A percentile compares a stretch with the other conserved stretches of the same genome.
phyloP scores from a whole-genome alignment of 2,329 filamentous ascomycete genomes.

The Corynespora cassiicola region DNA sequence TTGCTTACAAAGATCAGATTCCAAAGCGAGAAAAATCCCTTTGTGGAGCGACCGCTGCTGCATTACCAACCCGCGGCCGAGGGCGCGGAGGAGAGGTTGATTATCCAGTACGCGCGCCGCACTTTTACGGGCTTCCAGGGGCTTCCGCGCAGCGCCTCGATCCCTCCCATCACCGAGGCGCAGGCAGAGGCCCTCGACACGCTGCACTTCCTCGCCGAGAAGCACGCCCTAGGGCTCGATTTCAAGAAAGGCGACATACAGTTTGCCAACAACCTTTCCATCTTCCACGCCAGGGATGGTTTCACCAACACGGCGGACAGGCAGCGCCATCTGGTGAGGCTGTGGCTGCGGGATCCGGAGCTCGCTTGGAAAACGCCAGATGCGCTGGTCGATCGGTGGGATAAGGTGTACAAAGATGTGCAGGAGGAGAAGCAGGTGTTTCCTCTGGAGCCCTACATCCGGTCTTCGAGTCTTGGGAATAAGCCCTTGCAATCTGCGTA shows the following conservation, averaged over 20 bases:
- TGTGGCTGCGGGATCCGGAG: slow-evolving; percentile 57
- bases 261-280: slow-evolving; percentile 59
- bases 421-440: slow-evolving; percentile 61
- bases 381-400: slow-evolving; percentile 54
- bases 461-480: slow-evolving; percentile 23
- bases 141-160: slow-evolving; percentile 58
- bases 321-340: slow-evolving; percentile 54
- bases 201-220: slow-evolving; percentile 52
- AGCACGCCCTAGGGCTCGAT: slow-evolving; percentile 44
- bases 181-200: slow-evolving; percentile 55
- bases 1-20: slow-evolving; percentile 50
- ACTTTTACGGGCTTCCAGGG: slow-evolving; percentile 59
- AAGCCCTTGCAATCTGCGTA: no score
- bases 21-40: slow-evolving; percentile 55
- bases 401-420: slow-evolving; percentile 60
- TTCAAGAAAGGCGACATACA: slow-evolving; percentile 55
- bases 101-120: slow-evolving; percentile 47
- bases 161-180: slow-evolving; percentile 60
- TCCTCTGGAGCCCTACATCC: slow-evolving; percentile 55
- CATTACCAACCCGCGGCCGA: slow-evolving; percentile 60
- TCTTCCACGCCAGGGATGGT: slow-evolving; percentile 58
- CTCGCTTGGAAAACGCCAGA: slow-evolving; percentile 53
- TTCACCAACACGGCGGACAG: slow-evolving; percentile 50
- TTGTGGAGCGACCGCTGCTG: slow-evolving; percentile 58
- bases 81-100: slow-evolving; percentile 45